Conservation (phyloP, 2,329 filamentous ascomycete species). For the Immersiporthe knoxdaviesiana region DNA sequence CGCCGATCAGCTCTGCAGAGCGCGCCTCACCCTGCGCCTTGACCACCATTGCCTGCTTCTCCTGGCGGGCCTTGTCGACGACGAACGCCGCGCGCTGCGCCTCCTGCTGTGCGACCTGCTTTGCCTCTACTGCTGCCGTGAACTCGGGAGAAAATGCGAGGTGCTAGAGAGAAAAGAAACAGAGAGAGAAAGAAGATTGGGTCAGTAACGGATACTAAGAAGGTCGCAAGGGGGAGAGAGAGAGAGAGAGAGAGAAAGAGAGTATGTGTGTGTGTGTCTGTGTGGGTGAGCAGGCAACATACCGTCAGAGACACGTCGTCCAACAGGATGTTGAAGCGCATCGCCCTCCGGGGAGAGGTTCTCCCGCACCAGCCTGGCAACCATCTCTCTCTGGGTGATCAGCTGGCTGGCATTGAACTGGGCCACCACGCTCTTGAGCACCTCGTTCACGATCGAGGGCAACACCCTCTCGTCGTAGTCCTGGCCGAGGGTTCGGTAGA, state of each 20-base stretch:
- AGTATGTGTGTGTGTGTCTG: no score
- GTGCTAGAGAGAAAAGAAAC: conserved; percentile 52
- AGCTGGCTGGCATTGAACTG: conserved; percentile 99
- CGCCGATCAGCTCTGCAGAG: conserved; percentile 95
- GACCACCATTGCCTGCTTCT: conserved; percentile 99
- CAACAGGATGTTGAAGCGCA: conserved; percentile 94
- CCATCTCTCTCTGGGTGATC: conserved; percentile 98
- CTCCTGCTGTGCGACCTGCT: conserved; percentile 84
- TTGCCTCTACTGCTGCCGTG: conserved; percentile 73
- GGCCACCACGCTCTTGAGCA: conserved; percentile 96
- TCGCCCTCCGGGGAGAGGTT: conserved; percentile 88
- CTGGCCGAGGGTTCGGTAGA: conserved; percentile 91
- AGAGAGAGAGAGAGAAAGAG: no score
- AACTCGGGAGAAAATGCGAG: conserved; percentile 75
- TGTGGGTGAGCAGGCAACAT: conserved; percentile 42
- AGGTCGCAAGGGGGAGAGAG: no score
- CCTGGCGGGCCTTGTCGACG: conserved; percentile 97
- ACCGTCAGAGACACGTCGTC: conserved; percentile 97
- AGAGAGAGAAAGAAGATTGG: not conserved
- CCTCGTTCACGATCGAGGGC: conserved; percentile 97
- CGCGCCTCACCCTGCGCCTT: conserved; percentile 98
- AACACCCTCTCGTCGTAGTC: conserved; percentile 98
- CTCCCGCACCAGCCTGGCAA: conserved; percentile 87
- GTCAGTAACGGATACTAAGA: conserved; percentile 33
- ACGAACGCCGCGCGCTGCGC: conserved; percentile 96